Evolutionary conservation across 2,329 filamentous ascomycete species (phyloP).

Genomic region (Arthroderma sp.): DNA sequence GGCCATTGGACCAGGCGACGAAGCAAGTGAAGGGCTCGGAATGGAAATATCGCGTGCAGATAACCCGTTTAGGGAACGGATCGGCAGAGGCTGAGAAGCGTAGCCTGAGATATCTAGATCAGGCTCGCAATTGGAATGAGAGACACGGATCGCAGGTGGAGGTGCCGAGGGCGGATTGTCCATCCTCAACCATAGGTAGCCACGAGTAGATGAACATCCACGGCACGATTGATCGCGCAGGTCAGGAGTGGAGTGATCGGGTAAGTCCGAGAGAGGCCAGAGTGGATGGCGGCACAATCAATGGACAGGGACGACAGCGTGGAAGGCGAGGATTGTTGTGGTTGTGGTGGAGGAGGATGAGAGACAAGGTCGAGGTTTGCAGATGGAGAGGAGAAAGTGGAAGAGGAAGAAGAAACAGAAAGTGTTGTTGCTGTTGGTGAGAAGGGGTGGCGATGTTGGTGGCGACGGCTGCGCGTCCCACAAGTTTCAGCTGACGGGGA

Average conservation of each 20-base stretch:
- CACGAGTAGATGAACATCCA: conserved; percentile 10
- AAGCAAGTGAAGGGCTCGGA: conserved; percentile 18
- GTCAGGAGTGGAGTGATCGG: background rate
- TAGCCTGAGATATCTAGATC: background rate
- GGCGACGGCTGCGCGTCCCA: conserved; percentile 7
- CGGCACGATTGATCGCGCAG: conserved; percentile 1
- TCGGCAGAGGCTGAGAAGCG: conserved; percentile 15
- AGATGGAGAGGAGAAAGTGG: conserved; percentile 7
- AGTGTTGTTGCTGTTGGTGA: background rate
- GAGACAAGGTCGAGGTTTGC: conserved; percentile 4
- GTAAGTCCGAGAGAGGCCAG: background rate
- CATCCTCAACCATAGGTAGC: conserved; percentile 26
- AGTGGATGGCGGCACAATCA: background rate
- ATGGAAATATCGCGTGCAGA: conserved; percentile 21
- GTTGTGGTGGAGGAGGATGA: conserved; percentile 5
- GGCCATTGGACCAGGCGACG: conserved; percentile 45
- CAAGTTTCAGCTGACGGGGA: conserved; percentile 10
- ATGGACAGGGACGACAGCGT: background rate
- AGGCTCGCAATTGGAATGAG: conserved; percentile 21
- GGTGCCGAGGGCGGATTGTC: conserved; percentile 29
- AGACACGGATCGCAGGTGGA: conserved; percentile 31
- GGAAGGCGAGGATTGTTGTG: background rate
- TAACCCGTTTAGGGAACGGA: background rate
- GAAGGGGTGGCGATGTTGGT: conserved; percentile 9
- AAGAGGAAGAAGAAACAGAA: conserved; percentile 5